A percentile compares a stretch with the other conserved stretches of the same genome.
Evolutionary conservation across 495 filamentous ascomycete species (phyloP).

Genomic region (Daldinia bambusicola): DNA sequence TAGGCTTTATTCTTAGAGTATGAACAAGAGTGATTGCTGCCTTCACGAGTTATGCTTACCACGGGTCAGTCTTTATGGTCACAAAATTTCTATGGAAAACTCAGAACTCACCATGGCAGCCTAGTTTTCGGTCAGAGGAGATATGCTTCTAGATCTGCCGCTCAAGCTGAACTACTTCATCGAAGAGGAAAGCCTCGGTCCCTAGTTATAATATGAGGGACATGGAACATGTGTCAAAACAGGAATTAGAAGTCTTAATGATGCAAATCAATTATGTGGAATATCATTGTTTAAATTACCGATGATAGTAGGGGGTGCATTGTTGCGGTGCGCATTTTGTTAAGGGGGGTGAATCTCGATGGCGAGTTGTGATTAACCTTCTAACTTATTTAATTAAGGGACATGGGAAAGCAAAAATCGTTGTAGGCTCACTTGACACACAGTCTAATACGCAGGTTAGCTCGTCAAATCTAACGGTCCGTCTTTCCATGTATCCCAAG

Average conservation of each 20-base stretch:
- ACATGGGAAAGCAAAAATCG: not conserved
- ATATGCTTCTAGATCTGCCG: not conserved
- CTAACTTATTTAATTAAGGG: not conserved
- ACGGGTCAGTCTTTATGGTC: not conserved
- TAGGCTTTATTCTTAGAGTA: not conserved
- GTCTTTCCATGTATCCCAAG: not conserved
- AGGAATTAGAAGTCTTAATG: not conserved
- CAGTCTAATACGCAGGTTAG: not conserved
- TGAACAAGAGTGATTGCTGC: not conserved
- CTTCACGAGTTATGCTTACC: not conserved
- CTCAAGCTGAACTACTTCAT: not conserved
- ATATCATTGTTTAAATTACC: not conserved
- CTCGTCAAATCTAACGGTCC: not conserved
- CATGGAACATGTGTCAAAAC: not conserved
- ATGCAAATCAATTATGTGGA: not conserved
- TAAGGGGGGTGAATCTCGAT: not conserved
- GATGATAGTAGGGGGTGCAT: not conserved
- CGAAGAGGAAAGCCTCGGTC: not conserved
- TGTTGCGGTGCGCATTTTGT: not conserved
- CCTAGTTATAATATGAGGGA: not conserved
- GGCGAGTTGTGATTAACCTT: not conserved
- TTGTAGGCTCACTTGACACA: not conserved
- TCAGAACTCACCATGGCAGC: not conserved
- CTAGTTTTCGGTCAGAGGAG: not conserved
- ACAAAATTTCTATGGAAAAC: not conserved